phyloP scores from a whole-genome alignment of 176 grass and related monocot species.

The barley (Hordeum vulgare) region MorexV3_pseudomolecules_assembly NC_058522.1:84312169-84312668 shows the following conservation, averaged over 20 bases:
- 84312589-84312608: constrained; percentile 13
- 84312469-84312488: constrained; percentile 24
- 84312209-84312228: not conserved
- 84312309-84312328: not conserved
- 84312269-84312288: not conserved
- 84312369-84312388: constrained; percentile 4
- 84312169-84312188: not conserved
- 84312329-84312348: constrained; percentile 13
- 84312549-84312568: constrained; percentile 1
- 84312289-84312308: not conserved
- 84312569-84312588: constrained; percentile 9
- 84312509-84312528: constrained; percentile 18
- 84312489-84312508: constrained; percentile 18
- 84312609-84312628: constrained; percentile 23
- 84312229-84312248: not conserved
- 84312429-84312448: constrained; percentile 53
- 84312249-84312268: not conserved
- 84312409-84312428: constrained; percentile 91
- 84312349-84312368: not conserved
- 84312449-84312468: constrained; percentile 46
- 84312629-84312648: constrained; percentile 48
- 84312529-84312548: constrained; percentile 40
- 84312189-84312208: not conserved
- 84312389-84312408: constrained; percentile 24
- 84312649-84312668: constrained; percentile 60